phyloP scores from a whole-genome alignment of 495 filamentous ascomycete species.

The Xeromyces bisporus region DNA sequence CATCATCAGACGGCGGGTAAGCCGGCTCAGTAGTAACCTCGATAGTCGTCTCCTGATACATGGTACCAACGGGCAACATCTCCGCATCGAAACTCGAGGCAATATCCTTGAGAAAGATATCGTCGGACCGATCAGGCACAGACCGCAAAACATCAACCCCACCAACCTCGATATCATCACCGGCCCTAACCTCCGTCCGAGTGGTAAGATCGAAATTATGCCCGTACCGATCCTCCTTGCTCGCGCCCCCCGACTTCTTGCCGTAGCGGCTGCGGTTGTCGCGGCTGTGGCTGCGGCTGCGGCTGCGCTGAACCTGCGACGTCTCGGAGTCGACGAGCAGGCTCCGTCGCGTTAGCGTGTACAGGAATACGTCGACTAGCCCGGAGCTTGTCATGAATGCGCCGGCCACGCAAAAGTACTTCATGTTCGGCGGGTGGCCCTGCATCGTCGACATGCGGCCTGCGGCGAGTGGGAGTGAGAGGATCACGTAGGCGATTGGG shows the following conservation, averaged over 20 bases:
- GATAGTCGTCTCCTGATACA: slow-evolving; percentile 31
- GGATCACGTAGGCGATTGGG: slow-evolving; percentile 53
- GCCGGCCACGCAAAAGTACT: slow-evolving; percentile 54
- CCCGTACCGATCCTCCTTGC: neutral
- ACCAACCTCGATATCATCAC: slow-evolving; percentile 8
- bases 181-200: slow-evolving; percentile 1
- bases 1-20: slow-evolving; percentile 9
- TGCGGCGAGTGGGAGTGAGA: slow-evolving; percentile 53
- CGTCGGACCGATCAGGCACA: slow-evolving; percentile 18
- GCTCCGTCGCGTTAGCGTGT: slow-evolving; percentile 46
- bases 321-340: slow-evolving; percentile 29
- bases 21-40: slow-evolving; percentile 27
- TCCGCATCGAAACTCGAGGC: slow-evolving; percentile 8
- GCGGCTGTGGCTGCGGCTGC: slow-evolving; percentile 22
- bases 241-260: slow-evolving; percentile 18
- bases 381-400: slow-evolving; percentile 57
- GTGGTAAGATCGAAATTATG: neutral
- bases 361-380: slow-evolving; percentile 56
- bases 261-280: slow-evolving; percentile 17
- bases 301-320: too few species aligned
- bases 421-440: slow-evolving; percentile 32
- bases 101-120: slow-evolving; percentile 18
- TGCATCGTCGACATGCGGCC: slow-evolving; percentile 51
- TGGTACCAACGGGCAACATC: slow-evolving; percentile 21
- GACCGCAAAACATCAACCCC: slow-evolving; percentile 1